A percentile compares a stretch with the other conserved stretches of the same genome.
Evolutionary conservation across 371 early-diverging fungal species (phyloP).

Genomic region (Rhizopus delemar): DNA sequence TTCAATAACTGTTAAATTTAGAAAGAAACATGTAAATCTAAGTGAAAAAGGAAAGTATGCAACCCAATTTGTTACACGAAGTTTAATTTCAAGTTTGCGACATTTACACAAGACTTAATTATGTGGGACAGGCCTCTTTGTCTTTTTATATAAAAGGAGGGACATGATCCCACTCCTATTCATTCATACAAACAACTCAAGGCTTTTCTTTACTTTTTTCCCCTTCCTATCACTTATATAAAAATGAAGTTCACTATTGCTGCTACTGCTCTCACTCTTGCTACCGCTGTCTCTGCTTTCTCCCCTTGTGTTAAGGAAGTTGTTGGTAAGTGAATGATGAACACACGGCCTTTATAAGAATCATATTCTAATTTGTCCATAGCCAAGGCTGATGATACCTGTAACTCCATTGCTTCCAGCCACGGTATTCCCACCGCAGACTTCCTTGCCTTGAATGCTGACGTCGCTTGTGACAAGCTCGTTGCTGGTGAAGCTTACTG

Average conservation of each 20-base stretch:
- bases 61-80: background rate
- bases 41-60: background rate
- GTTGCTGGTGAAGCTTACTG: constrained; percentile 22
- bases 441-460: constrained; percentile 23
- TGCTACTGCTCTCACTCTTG: constrained; percentile 25
- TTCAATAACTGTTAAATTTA: background rate
- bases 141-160: background rate
- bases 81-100: background rate
- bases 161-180: background rate
- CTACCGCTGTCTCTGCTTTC: constrained; percentile 24
- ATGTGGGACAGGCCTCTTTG: constrained; percentile 2
- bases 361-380: constrained; percentile 2
- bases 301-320: constrained; percentile 11
- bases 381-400: constrained; percentile 22
- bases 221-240: constrained; percentile 31
- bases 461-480: constrained; percentile 15
- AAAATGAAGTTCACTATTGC: constrained; percentile 34
- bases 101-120: constrained; percentile 10
- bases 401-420: constrained; percentile 14
- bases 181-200: background rate
- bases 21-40: background rate
- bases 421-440: constrained; percentile 4
- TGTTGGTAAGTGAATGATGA: constrained; percentile 20
- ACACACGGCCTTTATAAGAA: background rate
- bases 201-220: constrained; percentile 5